Percentiles rank a stretch among this genome's conserved stretches.
Evolutionary conservation across 2,329 filamentous ascomycete genomes (phyloP).

Genomic region (Paraconiothyrium sp.): DNA sequence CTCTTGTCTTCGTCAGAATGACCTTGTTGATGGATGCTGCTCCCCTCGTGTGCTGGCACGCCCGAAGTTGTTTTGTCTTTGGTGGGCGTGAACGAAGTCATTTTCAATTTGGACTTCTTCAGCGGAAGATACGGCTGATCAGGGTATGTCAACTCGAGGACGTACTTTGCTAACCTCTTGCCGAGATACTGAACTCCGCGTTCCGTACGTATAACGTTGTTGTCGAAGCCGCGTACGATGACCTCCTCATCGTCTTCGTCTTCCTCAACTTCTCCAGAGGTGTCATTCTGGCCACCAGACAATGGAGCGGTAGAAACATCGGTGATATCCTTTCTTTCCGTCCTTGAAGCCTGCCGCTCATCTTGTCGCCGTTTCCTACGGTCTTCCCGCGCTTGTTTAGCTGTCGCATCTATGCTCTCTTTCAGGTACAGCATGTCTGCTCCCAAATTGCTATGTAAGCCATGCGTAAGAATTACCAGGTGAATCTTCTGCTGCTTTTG

Average conservation of each 20-base stretch:
- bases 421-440: constrained; percentile 98
- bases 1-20: constrained; percentile 58
- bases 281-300: constrained; percentile 61
- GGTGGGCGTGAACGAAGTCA: constrained; percentile 58
- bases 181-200: constrained; percentile 96
- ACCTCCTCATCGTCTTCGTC: constrained; percentile 83
- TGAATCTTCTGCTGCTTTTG: constrained; percentile 82
- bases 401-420: constrained; percentile 91
- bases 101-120: constrained; percentile 62
- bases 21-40: constrained; percentile 64
- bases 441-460: constrained; percentile 92
- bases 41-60: constrained; percentile 66
- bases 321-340: constrained; percentile 17
- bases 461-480: constrained; percentile 91
- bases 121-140: constrained; percentile 86
- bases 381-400: constrained; percentile 76
- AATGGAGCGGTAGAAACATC: constrained; percentile 56
- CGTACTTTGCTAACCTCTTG: constrained; percentile 90
- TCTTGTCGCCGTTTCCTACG: constrained; percentile 66
- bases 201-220: constrained; percentile 91
- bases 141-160: constrained; percentile 89
- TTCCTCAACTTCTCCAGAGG: constrained; percentile 57
- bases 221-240: constrained; percentile 87
- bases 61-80: constrained; percentile 56
- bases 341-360: constrained; percentile 23